Percentiles rank a stretch among this genome's conserved stretches.
Evolutionary conservation across 257 asterid genomes (phyloP).

Genomic region (Nicotiana attenuata): DNA sequence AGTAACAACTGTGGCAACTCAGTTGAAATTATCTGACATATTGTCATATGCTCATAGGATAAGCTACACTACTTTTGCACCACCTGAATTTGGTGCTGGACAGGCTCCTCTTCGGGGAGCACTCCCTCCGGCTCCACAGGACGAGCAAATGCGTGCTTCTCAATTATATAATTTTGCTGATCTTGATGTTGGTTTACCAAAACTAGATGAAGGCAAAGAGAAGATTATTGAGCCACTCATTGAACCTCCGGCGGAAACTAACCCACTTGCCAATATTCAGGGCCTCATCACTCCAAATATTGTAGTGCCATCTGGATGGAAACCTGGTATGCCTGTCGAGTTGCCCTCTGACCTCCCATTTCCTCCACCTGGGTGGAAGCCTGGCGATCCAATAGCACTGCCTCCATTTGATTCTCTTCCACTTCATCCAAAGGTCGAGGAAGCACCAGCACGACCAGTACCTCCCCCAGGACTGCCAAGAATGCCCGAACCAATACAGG

Average conservation of each 20-base stretch:
- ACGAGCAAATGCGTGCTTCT: slow-evolving; percentile 95
- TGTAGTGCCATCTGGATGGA: slow-evolving; percentile 82
- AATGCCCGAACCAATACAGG: slow-evolving; percentile 78
- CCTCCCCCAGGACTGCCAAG: slow-evolving; percentile 43
- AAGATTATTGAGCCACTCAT: slow-evolving; percentile 50
- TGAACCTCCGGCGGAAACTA: slow-evolving; percentile 37
- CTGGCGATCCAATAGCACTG: slow-evolving; percentile 72
- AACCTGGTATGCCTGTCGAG: slow-evolving; percentile 93
- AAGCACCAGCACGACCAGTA: slow-evolving; percentile 37
- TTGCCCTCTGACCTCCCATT: slow-evolving; percentile 70
- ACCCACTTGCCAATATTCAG: slow-evolving; percentile 35
- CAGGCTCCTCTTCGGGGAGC: slow-evolving; percentile 78
- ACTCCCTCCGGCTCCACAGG: slow-evolving; percentile 95
- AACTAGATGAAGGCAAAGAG: slow-evolving; percentile 52
- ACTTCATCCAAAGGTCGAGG: slow-evolving; percentile 51
- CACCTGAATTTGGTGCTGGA: slow-evolving; percentile 87
- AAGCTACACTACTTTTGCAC: slow-evolving; percentile 95
- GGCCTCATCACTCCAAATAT: slow-evolving; percentile 58
- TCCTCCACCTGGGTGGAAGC: slow-evolving; percentile 96
- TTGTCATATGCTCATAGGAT: slow-evolving; percentile 74
- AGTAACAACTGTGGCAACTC: slow-evolving; percentile 63
- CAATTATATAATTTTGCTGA: slow-evolving; percentile 55
- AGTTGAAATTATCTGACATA: slow-evolving; percentile 63
- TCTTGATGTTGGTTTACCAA: slow-evolving; percentile 72
- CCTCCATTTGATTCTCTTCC: slow-evolving; percentile 66